Base-by-base conservation (phyloP, 495 filamentous ascomycete species). In the Hyaloscypha variabilis region DNA sequence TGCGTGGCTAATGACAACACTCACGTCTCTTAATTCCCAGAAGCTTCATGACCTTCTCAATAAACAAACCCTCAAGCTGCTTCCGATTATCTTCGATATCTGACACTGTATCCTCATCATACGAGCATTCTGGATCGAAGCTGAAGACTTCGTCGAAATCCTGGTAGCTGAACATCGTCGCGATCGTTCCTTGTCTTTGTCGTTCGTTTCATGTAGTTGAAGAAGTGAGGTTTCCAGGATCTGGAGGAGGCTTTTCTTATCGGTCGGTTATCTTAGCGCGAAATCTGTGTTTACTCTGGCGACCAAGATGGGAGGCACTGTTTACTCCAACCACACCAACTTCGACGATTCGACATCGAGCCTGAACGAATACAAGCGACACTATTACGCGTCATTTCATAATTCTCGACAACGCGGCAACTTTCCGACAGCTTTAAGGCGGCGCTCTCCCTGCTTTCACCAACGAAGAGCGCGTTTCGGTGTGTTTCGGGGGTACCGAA, bases 11-110 rank as follows among this genome's bases (percentile, higher is more conserved):
- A 28, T 36, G 49, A 2, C 30, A 49, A 36, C 34, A 54, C 30
- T 60, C 79, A 91, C 91, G 82, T 78, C 85, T 81, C 73, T 83
- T 85, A 65, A 94, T 81, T 31, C 87, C 83, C n/a, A 92, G 78
- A n/a, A 88, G 78, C 59, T 83, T 85, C 52, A 94, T 77, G 34
- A 93, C 82, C 57, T 85, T 84, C 73, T 94, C 91, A 68, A 92
- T 86, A 73, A 93, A 93, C 50, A 93, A 82, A 55, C 88, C 87
- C 62, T 87, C 85, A 29, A 93, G 77, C 23, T 74, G 76, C 51
- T 85, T 85, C 62, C 90, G 88, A 66, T 85, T 85, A 26, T 79
- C 75, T 62, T 86, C 78, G 66, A 93, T 90, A 25, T 82, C 79
- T 17, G 87, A 78, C 66, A 85, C 71, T 53, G 79, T 73, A 25